A percentile compares a stretch with the other conserved stretches of the same genome.
These are phyloP conservation scores for Lablab purpureus DNA, from an alignment of 306 rosid genomes.

Conservation along the genomic window DNA sequence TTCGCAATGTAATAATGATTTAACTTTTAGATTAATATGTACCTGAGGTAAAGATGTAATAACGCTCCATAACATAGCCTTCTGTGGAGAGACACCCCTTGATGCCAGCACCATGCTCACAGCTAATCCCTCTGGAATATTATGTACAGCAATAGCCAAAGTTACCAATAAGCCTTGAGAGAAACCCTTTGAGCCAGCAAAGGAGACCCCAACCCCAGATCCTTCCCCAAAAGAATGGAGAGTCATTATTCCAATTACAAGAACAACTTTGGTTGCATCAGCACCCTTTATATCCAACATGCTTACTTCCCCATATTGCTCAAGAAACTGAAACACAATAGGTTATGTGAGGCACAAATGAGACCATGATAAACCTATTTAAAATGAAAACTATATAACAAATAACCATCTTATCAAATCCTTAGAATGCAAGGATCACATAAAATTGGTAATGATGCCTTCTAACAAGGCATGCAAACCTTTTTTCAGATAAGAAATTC, in stretches of 20 bases:
- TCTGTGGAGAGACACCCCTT: constrained; percentile 97
- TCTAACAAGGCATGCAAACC: neutral
- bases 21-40: constrained; percentile 38
- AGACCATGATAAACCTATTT: constrained; percentile 38
- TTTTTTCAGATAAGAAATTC: neutral
- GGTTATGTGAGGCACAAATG: constrained; percentile 37
- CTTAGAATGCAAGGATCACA: neutral
- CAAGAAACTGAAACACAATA: constrained; percentile 80
- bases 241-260: constrained; percentile 96
- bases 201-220: constrained; percentile 98
- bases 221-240: constrained; percentile 99
- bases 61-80: constrained; percentile 96
- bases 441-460: neutral
- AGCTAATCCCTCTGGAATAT: constrained; percentile 97
- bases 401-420: neutral
- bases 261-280: constrained; percentile 92
- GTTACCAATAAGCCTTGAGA: constrained; percentile 95
- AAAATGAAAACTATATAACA: constrained; percentile 15
- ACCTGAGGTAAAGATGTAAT: constrained; percentile 98
- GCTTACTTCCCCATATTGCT: constrained; percentile 94
- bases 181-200: constrained; percentile 96
- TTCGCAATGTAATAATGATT: constrained; percentile 2
- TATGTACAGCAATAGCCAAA: constrained; percentile 95
- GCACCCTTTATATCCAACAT: constrained; percentile 98
- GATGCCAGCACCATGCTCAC: constrained; percentile 97